A percentile compares a stretch with the other conserved stretches of the same genome.
Conservation (phyloP, 805 yeast species). For the Millerago galiae region DNA sequence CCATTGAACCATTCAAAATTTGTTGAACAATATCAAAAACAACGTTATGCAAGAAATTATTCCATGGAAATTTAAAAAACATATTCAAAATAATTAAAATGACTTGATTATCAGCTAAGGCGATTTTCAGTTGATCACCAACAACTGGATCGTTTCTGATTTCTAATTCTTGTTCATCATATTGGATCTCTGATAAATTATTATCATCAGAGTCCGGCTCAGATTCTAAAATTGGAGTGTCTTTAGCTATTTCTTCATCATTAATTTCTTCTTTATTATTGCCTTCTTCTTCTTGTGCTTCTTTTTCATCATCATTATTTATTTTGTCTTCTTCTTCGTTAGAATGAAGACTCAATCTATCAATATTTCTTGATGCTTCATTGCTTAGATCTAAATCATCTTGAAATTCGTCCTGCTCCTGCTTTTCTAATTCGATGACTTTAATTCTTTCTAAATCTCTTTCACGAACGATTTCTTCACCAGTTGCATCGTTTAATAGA, state of each 20-base stretch:
- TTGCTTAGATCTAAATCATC: conserved; percentile 25
- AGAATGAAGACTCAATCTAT: conserved; percentile 15
- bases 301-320: conserved; percentile 1
- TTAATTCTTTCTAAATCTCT: conserved; percentile 64
- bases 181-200: conserved; percentile 26
- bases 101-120: conserved; percentile 67
- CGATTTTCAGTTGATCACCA: conserved; percentile 84
- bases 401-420: conserved; percentile 21
- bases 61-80: conserved; percentile 91
- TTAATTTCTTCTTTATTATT: conserved; percentile 14
- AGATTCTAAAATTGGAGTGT: conserved; percentile 17
- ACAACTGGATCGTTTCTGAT: conserved; percentile 59
- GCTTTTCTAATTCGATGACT: conserved; percentile 32
- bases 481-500: conserved; percentile 68
- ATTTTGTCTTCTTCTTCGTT: conserved; percentile 7
- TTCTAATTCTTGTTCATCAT: conserved; percentile 32
- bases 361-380: conserved; percentile 26
- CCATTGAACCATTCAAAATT: conserved; percentile 80
- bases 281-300: not conserved
- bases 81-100: conserved; percentile 61
- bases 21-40: conserved; percentile 96
- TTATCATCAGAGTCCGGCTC: conserved; percentile 23
- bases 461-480: conserved; percentile 58
- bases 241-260: conserved; percentile 10
- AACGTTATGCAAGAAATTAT: conserved; percentile 93